Percentiles rank a stretch among this genome's conserved stretches.
phyloP scores from a whole-genome alignment of 208 protist genomes.

The Crithidia brevicula region DNA sequence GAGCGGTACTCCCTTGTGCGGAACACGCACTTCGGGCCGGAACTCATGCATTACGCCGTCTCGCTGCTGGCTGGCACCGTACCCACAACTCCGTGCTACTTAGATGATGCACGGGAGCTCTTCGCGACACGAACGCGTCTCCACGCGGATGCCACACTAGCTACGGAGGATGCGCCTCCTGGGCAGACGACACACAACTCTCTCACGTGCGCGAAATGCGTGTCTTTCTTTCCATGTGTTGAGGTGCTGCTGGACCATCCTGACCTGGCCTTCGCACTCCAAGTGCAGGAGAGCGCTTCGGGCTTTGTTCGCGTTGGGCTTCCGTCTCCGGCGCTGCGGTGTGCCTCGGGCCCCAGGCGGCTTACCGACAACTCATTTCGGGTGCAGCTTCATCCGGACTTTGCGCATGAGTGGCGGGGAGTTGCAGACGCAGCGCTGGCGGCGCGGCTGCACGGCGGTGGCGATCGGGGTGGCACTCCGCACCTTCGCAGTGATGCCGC shows the following conservation, averaged over 20 bases:
- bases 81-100: neutral
- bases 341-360: too few relatives aligned
- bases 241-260: conserved; percentile 54
- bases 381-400: conserved; percentile 41
- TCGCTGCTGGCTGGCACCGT: conserved; percentile 10
- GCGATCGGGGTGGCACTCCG: neutral
- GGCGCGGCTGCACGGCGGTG: neutral
- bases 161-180: neutral
- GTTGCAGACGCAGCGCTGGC: conserved; percentile 24
- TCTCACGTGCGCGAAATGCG: neutral
- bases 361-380: neutral
- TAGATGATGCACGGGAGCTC: neutral
- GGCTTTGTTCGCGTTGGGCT: neutral
- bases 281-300: conserved; percentile 13
- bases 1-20: conserved; percentile 2
- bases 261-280: conserved; percentile 54
- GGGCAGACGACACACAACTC: neutral
- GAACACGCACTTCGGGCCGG: neutral
- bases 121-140: too few relatives aligned
- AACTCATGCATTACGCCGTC: conserved; percentile 10
- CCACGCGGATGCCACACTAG: too few relatives aligned
- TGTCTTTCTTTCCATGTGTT: conserved; percentile 39
- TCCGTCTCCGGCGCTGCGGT: neutral
- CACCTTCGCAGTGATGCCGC: neutral
- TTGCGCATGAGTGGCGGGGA: conserved; percentile 44